Conservation (phyloP, 2,329 filamentous ascomycete species). For the Periconia sp. region DNA sequence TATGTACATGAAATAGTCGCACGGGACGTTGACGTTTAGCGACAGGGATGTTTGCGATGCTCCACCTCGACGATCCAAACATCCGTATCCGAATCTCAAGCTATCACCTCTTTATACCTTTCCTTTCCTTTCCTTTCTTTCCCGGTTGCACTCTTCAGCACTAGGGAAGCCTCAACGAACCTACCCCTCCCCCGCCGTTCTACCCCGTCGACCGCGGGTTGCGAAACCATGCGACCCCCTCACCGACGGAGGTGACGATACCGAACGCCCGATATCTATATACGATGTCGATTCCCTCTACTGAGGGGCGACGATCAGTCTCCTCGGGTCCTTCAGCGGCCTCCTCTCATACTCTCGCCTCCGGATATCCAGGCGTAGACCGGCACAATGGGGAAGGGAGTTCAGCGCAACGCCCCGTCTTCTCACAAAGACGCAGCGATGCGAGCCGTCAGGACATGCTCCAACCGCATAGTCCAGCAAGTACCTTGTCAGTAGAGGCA, state of each 20-base stretch:
- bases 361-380: constrained; percentile 24
- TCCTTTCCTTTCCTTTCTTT: too few species aligned
- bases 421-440: constrained; percentile 15
- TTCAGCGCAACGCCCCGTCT: constrained; percentile 25
- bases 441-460: constrained; percentile 4
- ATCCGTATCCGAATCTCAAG: too few species aligned
- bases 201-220: neutral
- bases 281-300: constrained; percentile 37
- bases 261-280: constrained; percentile 8
- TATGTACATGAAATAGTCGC: too few species aligned
- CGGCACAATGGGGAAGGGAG: constrained; percentile 28
- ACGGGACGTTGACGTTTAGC: too few species aligned
- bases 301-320: constrained; percentile 35
- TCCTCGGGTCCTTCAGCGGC: constrained; percentile 34
- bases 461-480: constrained; percentile 11
- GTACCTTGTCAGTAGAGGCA: constrained; percentile 21
- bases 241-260: constrained; percentile 25
- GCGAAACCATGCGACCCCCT: constrained; percentile 28
- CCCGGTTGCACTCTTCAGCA: too few species aligned
- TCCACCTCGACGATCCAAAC: too few species aligned
- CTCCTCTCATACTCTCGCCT: constrained; percentile 37
- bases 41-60: too few species aligned
- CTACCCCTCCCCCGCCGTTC: too few species aligned
- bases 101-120: too few species aligned
- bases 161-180: too few species aligned